Evolutionary conservation across 2,329 filamentous ascomycete genomes (phyloP).

Genomic region (Beauveria varroae): DNA sequence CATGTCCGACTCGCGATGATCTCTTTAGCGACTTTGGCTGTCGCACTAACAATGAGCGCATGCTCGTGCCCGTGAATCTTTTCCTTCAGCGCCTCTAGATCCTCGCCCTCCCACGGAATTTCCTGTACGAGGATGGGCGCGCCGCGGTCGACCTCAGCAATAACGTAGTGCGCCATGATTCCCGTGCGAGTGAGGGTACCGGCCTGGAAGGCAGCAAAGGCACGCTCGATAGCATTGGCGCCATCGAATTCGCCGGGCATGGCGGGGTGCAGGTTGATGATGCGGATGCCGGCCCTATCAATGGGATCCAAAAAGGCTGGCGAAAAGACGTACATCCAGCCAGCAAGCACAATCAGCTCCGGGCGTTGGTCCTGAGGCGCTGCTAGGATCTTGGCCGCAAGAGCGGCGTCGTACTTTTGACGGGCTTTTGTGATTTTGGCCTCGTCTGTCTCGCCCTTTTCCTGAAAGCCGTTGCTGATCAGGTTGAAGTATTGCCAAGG

Average conservation of each 20-base stretch:
- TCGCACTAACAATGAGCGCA: slow-evolving; percentile 69
- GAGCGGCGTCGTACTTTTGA: slow-evolving; percentile 63
- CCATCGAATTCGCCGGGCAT: slow-evolving; percentile 61
- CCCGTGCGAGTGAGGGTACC: slow-evolving; percentile 64
- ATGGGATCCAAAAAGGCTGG: slow-evolving; percentile 63
- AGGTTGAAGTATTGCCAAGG: slow-evolving; percentile 78
- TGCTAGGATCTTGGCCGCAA: slow-evolving; percentile 58
- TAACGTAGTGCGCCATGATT: slow-evolving; percentile 85
- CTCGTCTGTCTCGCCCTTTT: slow-evolving; percentile 53
- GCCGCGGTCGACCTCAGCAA: slow-evolving; percentile 72
- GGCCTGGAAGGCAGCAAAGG: slow-evolving; percentile 62
- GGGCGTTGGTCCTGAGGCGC: slow-evolving; percentile 43
- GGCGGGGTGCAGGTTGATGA: slow-evolving; percentile 75
- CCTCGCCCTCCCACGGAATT: slow-evolving; percentile 59
- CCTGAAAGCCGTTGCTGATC: slow-evolving; percentile 58
- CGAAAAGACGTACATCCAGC: slow-evolving; percentile 82
- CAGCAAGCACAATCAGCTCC: slow-evolving; percentile 71
- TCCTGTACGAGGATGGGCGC: slow-evolving; percentile 63
- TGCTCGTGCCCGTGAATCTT: slow-evolving; percentile 74
- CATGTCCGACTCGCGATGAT: slow-evolving; percentile 29
- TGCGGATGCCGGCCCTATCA: slow-evolving; percentile 50
- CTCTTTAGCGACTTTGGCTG: slow-evolving; percentile 39
- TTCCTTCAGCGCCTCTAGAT: slow-evolving; percentile 57
- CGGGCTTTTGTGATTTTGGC: slow-evolving; percentile 48
- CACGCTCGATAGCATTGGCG: slow-evolving; percentile 67